A percentile compares a stretch with the other conserved stretches of the same genome.
These are phyloP conservation scores for Penicillium sp. DNA, from an alignment of 2,329 filamentous ascomycete genomes.

Conservation along the genomic window DNA sequence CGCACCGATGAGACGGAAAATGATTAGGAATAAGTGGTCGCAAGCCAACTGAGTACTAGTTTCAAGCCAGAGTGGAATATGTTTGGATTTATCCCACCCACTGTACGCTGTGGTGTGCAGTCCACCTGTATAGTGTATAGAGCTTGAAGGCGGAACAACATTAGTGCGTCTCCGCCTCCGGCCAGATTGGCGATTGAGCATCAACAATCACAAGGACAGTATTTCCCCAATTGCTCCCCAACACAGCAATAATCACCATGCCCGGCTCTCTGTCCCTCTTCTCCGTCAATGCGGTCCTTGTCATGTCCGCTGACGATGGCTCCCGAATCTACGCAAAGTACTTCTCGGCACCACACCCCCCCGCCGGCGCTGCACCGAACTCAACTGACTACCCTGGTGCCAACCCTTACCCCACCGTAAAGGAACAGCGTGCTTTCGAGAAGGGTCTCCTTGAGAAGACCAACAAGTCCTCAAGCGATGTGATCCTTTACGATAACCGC, in stretches of 20 bases:
- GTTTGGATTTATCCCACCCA: not conserved
- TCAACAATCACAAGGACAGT: conserved; percentile 14
- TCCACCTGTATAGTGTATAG: not conserved
- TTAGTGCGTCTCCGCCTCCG: conserved; percentile 23
- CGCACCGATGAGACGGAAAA: too few species aligned
- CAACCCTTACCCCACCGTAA: conserved; percentile 81
- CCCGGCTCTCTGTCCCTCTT: conserved; percentile 72
- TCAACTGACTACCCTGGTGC: conserved; percentile 59
- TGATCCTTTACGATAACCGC: conserved; percentile 95
- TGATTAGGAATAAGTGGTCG: not conserved
- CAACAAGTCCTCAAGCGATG: conserved; percentile 89
- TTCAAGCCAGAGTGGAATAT: not conserved
- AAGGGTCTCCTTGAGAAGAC: conserved; percentile 96
- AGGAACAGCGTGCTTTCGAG: conserved; percentile 94
- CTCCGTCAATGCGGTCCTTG: conserved; percentile 72
- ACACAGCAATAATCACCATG: conserved; percentile 49
- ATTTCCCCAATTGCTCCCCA: conserved; percentile 10
- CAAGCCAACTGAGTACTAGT: not conserved
- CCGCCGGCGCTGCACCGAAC: conserved; percentile 57
- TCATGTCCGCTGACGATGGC: conserved; percentile 82
- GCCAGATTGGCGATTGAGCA: conserved; percentile 24
- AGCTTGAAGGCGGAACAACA: conserved; percentile 16
- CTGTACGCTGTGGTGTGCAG: not conserved
- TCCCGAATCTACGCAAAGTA: conserved; percentile 93
- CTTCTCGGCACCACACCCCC: conserved; percentile 69